Conservation (phyloP, 352 stramenopile species). For the Phytophthora pluvialis region DNA sequence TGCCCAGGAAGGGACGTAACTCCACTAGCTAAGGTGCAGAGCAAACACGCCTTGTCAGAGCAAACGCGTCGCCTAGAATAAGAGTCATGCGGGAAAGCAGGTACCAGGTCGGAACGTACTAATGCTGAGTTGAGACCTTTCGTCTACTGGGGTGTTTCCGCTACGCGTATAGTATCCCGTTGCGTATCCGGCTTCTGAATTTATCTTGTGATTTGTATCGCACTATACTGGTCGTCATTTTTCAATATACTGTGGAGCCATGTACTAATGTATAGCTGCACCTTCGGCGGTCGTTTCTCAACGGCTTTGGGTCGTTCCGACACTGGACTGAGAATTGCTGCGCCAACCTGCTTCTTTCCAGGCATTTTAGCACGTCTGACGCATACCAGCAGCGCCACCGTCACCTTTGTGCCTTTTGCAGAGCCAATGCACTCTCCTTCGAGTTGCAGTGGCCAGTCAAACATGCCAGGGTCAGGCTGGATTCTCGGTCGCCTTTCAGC, state of each 20-base stretch:
- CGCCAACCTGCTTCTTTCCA: slow-evolving; percentile 27
- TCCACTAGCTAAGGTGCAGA: slow-evolving; percentile 1
- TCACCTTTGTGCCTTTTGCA: slow-evolving; percentile 7
- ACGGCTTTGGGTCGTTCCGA: slow-evolving; percentile 10
- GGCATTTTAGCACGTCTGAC: slow-evolving; percentile 23
- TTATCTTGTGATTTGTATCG: not conserved
- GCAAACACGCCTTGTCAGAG: no score
- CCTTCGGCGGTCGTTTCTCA: slow-evolving; percentile 16
- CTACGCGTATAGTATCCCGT: slow-evolving; percentile 8
- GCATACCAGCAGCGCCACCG: slow-evolving; percentile 1
- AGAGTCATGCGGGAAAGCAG: slow-evolving; percentile 9
- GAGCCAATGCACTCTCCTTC: slow-evolving; percentile 12
- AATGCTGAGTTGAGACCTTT: slow-evolving; percentile 3
- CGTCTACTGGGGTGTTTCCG: slow-evolving; percentile 8
- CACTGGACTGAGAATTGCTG: slow-evolving; percentile 21
- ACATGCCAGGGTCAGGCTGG: slow-evolving; percentile 6
- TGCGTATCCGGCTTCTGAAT: not conserved
- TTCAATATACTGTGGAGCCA: slow-evolving; percentile 8
- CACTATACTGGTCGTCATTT: not conserved
- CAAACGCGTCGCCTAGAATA: slow-evolving; percentile 12
- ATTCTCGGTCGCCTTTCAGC: slow-evolving; percentile 34
- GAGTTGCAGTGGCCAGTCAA: slow-evolving; percentile 30
- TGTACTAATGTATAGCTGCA: not conserved
- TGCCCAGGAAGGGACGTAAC: slow-evolving; percentile 6
- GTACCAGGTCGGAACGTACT: slow-evolving; percentile 19